Conservation (phyloP, 2,329 filamentous ascomycete genomes). For the Colletotrichum coccodes region DNA sequence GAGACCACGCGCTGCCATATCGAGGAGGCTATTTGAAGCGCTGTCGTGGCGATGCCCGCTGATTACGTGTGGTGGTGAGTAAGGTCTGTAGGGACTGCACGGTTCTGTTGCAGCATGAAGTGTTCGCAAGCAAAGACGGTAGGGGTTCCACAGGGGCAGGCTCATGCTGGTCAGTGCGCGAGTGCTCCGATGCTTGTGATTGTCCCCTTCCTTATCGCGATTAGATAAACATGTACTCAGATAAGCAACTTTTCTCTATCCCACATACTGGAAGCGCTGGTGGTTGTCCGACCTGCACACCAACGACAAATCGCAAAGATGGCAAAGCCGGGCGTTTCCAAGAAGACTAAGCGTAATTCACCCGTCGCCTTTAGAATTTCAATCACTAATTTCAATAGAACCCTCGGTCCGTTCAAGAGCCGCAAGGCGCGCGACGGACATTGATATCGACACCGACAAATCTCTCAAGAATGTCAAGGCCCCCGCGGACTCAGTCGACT, state of each 20-base stretch:
- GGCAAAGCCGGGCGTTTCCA: slow-evolving; percentile 36
- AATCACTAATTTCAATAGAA: slow-evolving; percentile 50
- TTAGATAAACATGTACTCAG: slow-evolving; percentile 15
- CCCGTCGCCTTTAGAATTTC: background rate
- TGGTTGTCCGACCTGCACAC: slow-evolving; percentile 6
- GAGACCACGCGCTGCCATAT: slow-evolving; percentile 23
- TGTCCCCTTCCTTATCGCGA: slow-evolving; percentile 21
- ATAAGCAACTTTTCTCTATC: slow-evolving; percentile 34
- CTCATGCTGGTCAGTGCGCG: slow-evolving; percentile 20
- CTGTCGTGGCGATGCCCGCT: slow-evolving; percentile 18
- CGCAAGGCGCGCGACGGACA: slow-evolving; percentile 77
- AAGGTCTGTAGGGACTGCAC: slow-evolving; percentile 19
- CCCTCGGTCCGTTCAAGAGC: slow-evolving; percentile 78
- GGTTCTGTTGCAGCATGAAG: slow-evolving; percentile 11
- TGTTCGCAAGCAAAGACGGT: background rate
- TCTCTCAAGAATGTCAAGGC: slow-evolving; percentile 70
- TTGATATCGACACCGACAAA: slow-evolving; percentile 77
- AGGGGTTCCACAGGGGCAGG: slow-evolving; percentile 27
- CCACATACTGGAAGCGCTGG: slow-evolving; percentile 13
- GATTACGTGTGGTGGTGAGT: slow-evolving; percentile 26
- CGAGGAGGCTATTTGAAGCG: slow-evolving; percentile 13
- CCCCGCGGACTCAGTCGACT: slow-evolving; percentile 57
- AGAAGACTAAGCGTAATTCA: slow-evolving; percentile 42
- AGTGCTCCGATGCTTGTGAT: slow-evolving; percentile 14
- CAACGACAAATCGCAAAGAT: slow-evolving; percentile 26